Conservation (phyloP, 192 early-diverging fungal genomes). For the Coemansia sp. region DNA sequence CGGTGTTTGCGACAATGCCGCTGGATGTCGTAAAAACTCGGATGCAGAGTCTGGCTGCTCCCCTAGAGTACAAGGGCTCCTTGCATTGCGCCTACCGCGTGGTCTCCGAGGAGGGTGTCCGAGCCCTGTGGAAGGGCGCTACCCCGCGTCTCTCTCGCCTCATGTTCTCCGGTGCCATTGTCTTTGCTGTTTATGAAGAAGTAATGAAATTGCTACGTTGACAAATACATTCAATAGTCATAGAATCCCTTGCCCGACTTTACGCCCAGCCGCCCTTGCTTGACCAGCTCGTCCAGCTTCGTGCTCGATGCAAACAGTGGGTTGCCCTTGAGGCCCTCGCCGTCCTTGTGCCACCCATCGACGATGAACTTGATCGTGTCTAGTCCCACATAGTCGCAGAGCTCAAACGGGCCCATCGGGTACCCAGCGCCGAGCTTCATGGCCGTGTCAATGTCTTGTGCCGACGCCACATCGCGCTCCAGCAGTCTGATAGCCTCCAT, state of each 20-base stretch:
- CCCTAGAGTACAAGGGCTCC: slow-evolving; percentile 64
- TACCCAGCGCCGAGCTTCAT: slow-evolving; percentile 98
- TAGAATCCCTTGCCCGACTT: slow-evolving; percentile 89
- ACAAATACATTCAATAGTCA: slow-evolving; percentile 53
- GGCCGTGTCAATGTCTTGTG: slow-evolving; percentile 86
- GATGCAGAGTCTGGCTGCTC: slow-evolving; percentile 84
- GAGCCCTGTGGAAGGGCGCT: slow-evolving; percentile 93
- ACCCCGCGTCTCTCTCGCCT: slow-evolving; percentile 86
- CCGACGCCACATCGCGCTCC: slow-evolving; percentile 83
- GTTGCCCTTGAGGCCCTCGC: slow-evolving; percentile 72
- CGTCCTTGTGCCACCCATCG: slow-evolving; percentile 88
- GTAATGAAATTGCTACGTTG: slow-evolving; percentile 38
- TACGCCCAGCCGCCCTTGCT: slow-evolving; percentile 72
- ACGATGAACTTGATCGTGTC: slow-evolving; percentile 96
- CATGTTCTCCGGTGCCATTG: slow-evolving; percentile 55
- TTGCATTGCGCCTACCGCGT: slow-evolving; percentile 73
- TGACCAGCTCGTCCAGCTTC: slow-evolving; percentile 72
- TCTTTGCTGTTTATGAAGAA: slow-evolving; percentile 55
- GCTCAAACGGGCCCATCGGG: slow-evolving; percentile 85
- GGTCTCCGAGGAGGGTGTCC: slow-evolving; percentile 71
- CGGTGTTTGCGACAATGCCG: slow-evolving; percentile 95
- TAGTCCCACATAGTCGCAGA: slow-evolving; percentile 71
- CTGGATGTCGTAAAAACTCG: slow-evolving; percentile 97
- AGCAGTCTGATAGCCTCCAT: slow-evolving; percentile 92
- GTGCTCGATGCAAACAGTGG: slow-evolving; percentile 69